Evolutionary conservation across 495 filamentous ascomycete species (phyloP).

Genomic region (Penicillium pancosmium): DNA sequence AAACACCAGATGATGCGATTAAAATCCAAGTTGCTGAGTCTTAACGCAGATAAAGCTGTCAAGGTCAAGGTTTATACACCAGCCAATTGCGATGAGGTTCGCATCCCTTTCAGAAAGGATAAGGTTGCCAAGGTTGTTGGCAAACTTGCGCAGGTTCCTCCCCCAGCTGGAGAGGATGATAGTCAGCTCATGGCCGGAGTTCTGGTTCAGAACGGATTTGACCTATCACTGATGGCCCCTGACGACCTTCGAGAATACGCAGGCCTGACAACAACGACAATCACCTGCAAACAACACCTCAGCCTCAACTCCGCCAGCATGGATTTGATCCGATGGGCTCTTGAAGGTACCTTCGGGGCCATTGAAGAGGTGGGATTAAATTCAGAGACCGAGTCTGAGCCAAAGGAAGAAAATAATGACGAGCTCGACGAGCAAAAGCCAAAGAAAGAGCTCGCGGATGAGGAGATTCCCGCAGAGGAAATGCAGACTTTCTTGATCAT

Average conservation of each 20-base stretch:
- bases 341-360: slow-evolving; percentile 90
- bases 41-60: slow-evolving; percentile 76
- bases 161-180: slow-evolving; percentile 55
- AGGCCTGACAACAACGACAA: slow-evolving; percentile 88
- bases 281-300: slow-evolving; percentile 86
- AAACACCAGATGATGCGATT: slow-evolving; percentile 98
- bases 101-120: slow-evolving; percentile 93
- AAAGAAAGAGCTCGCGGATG: slow-evolving; percentile 51
- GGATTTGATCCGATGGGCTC: slow-evolving; percentile 88
- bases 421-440: slow-evolving; percentile 39
- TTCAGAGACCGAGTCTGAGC: slow-evolving; percentile 42
- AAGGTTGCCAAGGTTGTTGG: slow-evolving; percentile 97
- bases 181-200: slow-evolving; percentile 78
- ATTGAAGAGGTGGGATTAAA: slow-evolving; percentile 66
- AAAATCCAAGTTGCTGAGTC: slow-evolving; percentile 88
- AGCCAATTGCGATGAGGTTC: slow-evolving; percentile 91
- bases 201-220: slow-evolving; percentile 94
- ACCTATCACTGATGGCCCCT: slow-evolving; percentile 92
- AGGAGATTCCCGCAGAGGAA: slow-evolving; percentile 49
- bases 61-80: slow-evolving; percentile 92
- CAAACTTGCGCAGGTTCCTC: slow-evolving; percentile 79
- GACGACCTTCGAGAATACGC: slow-evolving; percentile 96
- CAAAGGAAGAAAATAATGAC: slow-evolving; percentile 30
- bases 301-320: slow-evolving; percentile 84
- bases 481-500: slow-evolving; percentile 74